Percentiles rank a stretch among this genome's conserved stretches.
phyloP scores from a whole-genome alignment of 2,329 filamentous ascomycete genomes.

The Talaromyces sp. region DNA sequence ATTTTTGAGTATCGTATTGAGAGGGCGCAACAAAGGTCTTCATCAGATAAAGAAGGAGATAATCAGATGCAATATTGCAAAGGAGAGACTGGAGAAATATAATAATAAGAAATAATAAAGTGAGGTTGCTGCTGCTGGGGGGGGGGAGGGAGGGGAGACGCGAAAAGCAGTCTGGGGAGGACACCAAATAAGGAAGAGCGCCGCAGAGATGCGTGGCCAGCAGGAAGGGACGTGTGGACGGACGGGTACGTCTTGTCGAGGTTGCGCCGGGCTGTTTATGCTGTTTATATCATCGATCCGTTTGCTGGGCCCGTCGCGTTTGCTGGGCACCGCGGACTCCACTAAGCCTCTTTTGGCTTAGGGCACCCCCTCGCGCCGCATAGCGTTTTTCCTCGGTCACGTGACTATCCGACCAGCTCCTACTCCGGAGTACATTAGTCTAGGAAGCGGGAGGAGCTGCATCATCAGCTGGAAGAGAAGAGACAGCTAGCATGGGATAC shows the following conservation, averaged over 20 bases:
- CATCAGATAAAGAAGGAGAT: neutral
- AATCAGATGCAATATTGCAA: neutral
- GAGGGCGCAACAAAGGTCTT: neutral
- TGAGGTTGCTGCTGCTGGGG: too few species aligned
- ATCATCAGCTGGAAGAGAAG: neutral
- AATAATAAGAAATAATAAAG: neutral
- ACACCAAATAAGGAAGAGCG: conserved; percentile 13
- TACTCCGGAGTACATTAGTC: neutral
- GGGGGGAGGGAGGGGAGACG: neutral
- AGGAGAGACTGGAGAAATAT: neutral
- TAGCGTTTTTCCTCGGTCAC: conserved; percentile 31
- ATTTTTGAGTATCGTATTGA: neutral
- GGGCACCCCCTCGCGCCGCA: conserved; percentile 25
- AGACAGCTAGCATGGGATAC: neutral
- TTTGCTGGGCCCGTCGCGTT: conserved; percentile 36
- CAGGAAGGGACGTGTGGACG: conserved; percentile 36
- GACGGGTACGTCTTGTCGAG: conserved; percentile 39
- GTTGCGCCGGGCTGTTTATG: conserved; percentile 45
- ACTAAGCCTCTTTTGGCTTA: conserved; percentile 31
- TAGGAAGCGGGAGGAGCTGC: too few species aligned
- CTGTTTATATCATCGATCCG: conserved; percentile 45
- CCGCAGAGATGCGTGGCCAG: conserved; percentile 12
- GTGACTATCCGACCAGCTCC: neutral
- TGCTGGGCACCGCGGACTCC: conserved; percentile 30
- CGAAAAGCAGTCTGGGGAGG: conserved; percentile 7